These are phyloP conservation scores for Globomyces pollinis-pini DNA, from an alignment of 192 early-diverging fungal genomes.

Conservation along the genomic window DNA sequence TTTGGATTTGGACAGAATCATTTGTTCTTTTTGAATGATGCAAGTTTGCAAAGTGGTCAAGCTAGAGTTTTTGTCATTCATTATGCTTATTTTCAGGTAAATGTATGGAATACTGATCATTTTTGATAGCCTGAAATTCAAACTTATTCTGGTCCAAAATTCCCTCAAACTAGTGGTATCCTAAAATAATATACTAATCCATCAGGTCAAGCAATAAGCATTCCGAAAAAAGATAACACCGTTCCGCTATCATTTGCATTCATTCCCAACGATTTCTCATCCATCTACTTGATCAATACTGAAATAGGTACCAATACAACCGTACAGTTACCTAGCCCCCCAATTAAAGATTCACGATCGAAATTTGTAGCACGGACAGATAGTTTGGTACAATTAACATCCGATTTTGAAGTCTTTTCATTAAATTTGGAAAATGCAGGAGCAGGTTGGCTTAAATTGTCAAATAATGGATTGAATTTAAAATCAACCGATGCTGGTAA, in stretches of 20 bases:
- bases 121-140: not conserved
- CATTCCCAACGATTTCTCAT: not conserved
- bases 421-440: too few relatives aligned
- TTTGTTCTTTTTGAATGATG: not conserved
- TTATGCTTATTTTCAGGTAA: constrained; percentile 3
- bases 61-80: not conserved
- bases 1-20: not conserved
- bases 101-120: not conserved
- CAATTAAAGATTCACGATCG: not conserved
- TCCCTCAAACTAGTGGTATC: too few relatives aligned
- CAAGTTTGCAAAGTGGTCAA: not conserved
- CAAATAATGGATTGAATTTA: too few relatives aligned
- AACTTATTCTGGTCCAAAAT: not conserved
- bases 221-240: not conserved
- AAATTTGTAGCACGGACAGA: not conserved
- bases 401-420: not conserved
- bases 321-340: not conserved
- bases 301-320: not conserved
- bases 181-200: too few relatives aligned
- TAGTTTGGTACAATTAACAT: not conserved
- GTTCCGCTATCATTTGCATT: not conserved
- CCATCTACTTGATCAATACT: not conserved
- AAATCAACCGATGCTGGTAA: too few relatives aligned
- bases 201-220: not conserved
- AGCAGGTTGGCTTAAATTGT: too few relatives aligned